Base-by-base conservation (phyloP, 2,329 filamentous ascomycete species). In the Raffaelea ambrosiae region DNA sequence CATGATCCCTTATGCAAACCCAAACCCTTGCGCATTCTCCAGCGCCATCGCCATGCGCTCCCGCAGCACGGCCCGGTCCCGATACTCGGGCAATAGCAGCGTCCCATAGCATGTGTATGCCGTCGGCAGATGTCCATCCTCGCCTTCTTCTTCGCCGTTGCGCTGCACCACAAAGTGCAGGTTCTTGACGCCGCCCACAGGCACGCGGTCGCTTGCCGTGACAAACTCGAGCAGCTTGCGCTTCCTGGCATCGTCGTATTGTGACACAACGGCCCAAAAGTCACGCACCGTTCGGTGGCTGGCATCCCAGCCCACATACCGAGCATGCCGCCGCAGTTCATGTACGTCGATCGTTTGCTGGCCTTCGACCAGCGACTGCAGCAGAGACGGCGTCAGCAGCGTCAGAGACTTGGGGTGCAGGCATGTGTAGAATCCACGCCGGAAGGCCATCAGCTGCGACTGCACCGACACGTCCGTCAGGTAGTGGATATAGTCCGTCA, bases 61-160 rank as follows among this genome's bases (percentile, higher is more conserved):
- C 61, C 74, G 74, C 60, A 98, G 62, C 33, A 86, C 78, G 50
- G 85, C 81, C 59, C 73, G 79, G 36, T 78, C 79, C 47, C 69
- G 74, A 63, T 97, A 98, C 65, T 90, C 83, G 1, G 93, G 93
- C 52, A 98, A 64, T 54, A 95, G 67, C 41, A 98, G 66, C 43
- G 86, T 90, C 2, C 91, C 88, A 67, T 95, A 97, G 65, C 93
- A 98, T 0, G 93, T 98, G 59, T 89, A 84, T 52, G 88, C 91
- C 5, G 86, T 95, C 3, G 93, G 93, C 57, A 98, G 59, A 53
- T 78, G 76, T 0, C 74, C 76, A 3, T 62, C 60, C 2, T 70
- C 68, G 2, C 67, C 71, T 7, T 73, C 68, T 54, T 77, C 84
- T 47, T 81, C 73, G 16, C 86, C 81, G 59, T 89, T 88, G 58